Conservation (phyloP, 495 filamentous ascomycete genomes). For the Penicillium chermesinum region DNA sequence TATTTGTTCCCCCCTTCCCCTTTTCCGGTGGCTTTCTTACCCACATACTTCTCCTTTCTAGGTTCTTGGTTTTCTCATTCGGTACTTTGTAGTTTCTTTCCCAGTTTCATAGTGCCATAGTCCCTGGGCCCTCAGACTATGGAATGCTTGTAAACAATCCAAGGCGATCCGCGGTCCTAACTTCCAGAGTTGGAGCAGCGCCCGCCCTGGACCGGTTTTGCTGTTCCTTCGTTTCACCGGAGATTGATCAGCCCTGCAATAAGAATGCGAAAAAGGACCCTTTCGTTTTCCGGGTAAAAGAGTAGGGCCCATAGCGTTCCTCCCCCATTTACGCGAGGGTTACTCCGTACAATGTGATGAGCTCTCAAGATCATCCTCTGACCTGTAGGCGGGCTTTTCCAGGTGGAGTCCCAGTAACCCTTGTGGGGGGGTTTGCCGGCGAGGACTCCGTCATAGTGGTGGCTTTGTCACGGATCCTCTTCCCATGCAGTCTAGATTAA, state of each 20-base stretch:
- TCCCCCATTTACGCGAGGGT: conserved; percentile 39
- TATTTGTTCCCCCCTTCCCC: too few relatives aligned
- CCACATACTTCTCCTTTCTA: too few relatives aligned
- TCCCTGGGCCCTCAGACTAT: background rate
- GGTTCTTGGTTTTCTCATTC: background rate
- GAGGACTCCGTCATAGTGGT: conserved; percentile 16
- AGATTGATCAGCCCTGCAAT: conserved; percentile 19
- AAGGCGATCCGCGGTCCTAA: conserved; percentile 26
- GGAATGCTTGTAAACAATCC: conserved; percentile 18
- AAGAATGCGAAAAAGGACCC: conserved; percentile 12
- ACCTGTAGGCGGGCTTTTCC: conserved; percentile 13
- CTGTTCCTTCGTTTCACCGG: conserved; percentile 8
- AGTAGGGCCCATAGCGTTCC: conserved; percentile 16
- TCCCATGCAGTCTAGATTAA: conserved; percentile 14
- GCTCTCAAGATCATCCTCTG: conserved; percentile 17
- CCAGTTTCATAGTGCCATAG: background rate
- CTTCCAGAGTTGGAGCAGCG: conserved; percentile 8
- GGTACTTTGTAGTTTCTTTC: background rate
- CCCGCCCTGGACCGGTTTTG: background rate
- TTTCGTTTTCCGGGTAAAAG: background rate
- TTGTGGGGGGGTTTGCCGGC: conserved; percentile 5
- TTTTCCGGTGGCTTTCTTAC: too few relatives aligned
- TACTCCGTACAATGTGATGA: conserved; percentile 34
- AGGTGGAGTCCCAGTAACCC: conserved; percentile 15
- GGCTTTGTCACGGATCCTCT: conserved; percentile 15